phyloP scores from a whole-genome alignment of 306 rosid genomes.

The Vicia villosa region DNA sequence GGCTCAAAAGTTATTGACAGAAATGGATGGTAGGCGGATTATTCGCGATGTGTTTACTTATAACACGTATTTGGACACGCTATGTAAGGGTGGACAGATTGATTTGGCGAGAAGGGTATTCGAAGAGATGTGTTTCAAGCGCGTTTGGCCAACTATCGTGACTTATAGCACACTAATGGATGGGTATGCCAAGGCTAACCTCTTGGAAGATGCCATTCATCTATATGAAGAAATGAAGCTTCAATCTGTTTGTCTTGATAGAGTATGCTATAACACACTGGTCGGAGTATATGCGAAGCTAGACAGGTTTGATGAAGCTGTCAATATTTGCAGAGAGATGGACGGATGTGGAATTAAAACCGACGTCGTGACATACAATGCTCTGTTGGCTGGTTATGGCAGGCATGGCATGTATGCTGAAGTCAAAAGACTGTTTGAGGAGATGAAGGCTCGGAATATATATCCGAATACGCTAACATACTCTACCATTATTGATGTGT shows the following conservation, averaged over 20 bases:
- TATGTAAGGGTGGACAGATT: conserved; percentile 87
- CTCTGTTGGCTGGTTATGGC: conserved; percentile 87
- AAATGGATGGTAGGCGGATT: conserved; percentile 70
- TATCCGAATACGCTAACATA: conserved; percentile 73
- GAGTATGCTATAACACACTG: conserved; percentile 83
- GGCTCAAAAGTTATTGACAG: conserved; percentile 61
- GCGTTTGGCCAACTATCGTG: conserved; percentile 74
- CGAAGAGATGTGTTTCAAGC: conserved; percentile 68
- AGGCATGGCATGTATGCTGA: conserved; percentile 70
- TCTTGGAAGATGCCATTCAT: conserved; percentile 73
- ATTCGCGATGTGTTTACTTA: conserved; percentile 77
- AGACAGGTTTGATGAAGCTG: conserved; percentile 75
- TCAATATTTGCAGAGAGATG: conserved; percentile 71
- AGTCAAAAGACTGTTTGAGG: conserved; percentile 52
- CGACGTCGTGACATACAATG: conserved; percentile 82
- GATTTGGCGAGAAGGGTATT: conserved; percentile 72
- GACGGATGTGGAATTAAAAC: conserved; percentile 66
- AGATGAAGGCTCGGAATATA: conserved; percentile 63
- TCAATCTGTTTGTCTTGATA: conserved; percentile 61
- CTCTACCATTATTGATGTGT: conserved; percentile 80
- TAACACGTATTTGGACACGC: conserved; percentile 80
- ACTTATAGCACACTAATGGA: conserved; percentile 88
- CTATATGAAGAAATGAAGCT: conserved; percentile 71
- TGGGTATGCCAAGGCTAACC: conserved; percentile 85
- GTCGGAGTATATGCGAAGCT: conserved; percentile 79